A percentile compares a stretch with the other conserved stretches of the same genome.
phyloP scores from a whole-genome alignment of 2,329 filamentous ascomycete genomes.

The Thielaviopsis punctulata region DNA sequence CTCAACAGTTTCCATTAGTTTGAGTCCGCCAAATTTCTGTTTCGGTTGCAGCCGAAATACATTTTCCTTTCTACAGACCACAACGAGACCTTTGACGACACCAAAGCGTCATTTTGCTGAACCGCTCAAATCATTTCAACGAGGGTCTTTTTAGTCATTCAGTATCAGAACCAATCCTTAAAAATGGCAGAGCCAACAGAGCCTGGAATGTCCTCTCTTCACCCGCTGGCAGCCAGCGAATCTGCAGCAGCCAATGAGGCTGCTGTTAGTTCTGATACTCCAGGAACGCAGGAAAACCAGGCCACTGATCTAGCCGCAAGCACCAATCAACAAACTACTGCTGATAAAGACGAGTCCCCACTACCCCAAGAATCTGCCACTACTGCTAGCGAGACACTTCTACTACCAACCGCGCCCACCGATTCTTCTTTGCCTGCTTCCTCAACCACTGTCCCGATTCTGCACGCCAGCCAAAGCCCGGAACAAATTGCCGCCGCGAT shows the following conservation, averaged over 20 bases:
- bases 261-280: neutral
- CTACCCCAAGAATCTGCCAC: neutral
- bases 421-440: neutral
- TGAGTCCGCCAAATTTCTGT: too few relatives aligned
- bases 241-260: neutral
- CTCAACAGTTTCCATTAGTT: too few relatives aligned
- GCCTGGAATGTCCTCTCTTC: neutral
- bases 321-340: neutral
- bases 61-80: too few relatives aligned
- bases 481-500: slow-evolving; percentile 9
- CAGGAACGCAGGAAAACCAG: neutral
- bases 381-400: neutral
- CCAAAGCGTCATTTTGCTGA: too few relatives aligned
- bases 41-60: too few relatives aligned
- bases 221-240: neutral
- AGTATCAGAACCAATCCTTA: neutral
- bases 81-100: too few relatives aligned
- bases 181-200: neutral
- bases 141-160: neutral
- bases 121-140: too few relatives aligned
- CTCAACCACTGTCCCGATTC: slow-evolving; percentile 1
- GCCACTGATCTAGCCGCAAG: slow-evolving; percentile 1
- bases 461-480: neutral
- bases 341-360: neutral
- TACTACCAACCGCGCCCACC: neutral